Evolutionary conservation across 768 basidiomycete species (phyloP), one percentile per base, ranked within the genome.

Genomic region (Leucocoprinus leucothites): DNA sequence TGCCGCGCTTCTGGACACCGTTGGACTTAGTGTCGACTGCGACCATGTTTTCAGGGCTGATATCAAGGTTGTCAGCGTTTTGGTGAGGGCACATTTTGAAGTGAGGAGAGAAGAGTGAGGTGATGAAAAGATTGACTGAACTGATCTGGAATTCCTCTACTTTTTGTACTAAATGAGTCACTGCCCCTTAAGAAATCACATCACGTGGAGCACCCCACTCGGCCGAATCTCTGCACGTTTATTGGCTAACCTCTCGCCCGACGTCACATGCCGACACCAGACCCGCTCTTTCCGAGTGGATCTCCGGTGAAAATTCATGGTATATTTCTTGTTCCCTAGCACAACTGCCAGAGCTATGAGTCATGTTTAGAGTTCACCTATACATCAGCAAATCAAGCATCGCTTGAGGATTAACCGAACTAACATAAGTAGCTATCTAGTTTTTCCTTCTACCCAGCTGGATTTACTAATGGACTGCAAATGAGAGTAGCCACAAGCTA

Each of bases 1-100:
- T 74, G 45, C 71, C 77, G 52, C 75, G 64, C 69, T 81, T 85
- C 38, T 58, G 49, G 36, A 58, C 44, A 64, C 79, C 71, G 60
- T 78, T 82, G 63, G 31, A 13, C 31, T 71, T 68, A 58, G 82
- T 73, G 51, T 84, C 82, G 49, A 93, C 80, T 26, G 79, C 67
- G 52, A 94, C 89, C 90, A 93, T 89, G 51, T 94, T 81, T 57
- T 69, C 65, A 52, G 69, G 72, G 57, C 72, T 75, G 44, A 72
- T 63, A 42, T 80, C 67, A 45, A 73, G 57, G n/a, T 71, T 51
- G 63, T 85, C 80, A 56, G 70, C 74, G 72, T 77, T 82, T 62
- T 71, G 67, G 68, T 79, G 79, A 34, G 85, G 83, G 68, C 87
- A 90, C 86, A 89, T 89, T 67, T 63, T 74, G 53, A 53, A 36